A percentile compares a stretch with the other conserved stretches of the same genome.
phyloP scores from a whole-genome alignment of 352 stramenopile species.

The Pythium pyrilobum region DNA sequence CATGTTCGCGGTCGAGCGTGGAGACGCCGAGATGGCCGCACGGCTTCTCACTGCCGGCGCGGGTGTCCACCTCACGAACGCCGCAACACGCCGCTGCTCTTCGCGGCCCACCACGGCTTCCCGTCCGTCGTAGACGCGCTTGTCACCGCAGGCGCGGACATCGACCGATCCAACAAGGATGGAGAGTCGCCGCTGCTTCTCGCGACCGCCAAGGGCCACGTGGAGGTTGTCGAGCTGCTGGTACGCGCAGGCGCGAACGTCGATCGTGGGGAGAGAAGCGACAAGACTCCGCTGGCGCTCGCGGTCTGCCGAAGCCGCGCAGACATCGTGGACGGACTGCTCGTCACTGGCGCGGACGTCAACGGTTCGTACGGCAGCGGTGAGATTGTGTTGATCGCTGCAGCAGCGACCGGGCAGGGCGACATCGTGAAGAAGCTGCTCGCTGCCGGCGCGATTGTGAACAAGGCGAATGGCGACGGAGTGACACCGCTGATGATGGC shows the following conservation, averaged over 20 bases:
- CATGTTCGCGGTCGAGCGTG: not conserved
- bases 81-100: not conserved
- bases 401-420: constrained; percentile 20
- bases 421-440: constrained; percentile 18
- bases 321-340: no score
- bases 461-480: constrained; percentile 19
- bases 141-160: constrained; percentile 14
- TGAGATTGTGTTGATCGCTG: no score
- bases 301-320: no score
- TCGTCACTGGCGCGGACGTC: no score
- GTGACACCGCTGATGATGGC: constrained; percentile 33
- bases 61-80: not conserved
- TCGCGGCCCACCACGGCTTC: not conserved
- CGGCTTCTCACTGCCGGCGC: not conserved
- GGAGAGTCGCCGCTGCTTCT: constrained; percentile 21
- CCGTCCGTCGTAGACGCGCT: not conserved
- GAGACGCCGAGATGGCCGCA: not conserved
- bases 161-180: constrained; percentile 15
- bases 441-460: constrained; percentile 19
- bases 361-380: no score
- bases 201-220: constrained; percentile 21
- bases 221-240: constrained; percentile 16
- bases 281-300: no score
- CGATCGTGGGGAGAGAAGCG: no score
- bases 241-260: constrained; percentile 11